Evolutionary conservation across 2,329 filamentous ascomycete genomes (phyloP).

Genomic region (Botrytis aclada): DNA sequence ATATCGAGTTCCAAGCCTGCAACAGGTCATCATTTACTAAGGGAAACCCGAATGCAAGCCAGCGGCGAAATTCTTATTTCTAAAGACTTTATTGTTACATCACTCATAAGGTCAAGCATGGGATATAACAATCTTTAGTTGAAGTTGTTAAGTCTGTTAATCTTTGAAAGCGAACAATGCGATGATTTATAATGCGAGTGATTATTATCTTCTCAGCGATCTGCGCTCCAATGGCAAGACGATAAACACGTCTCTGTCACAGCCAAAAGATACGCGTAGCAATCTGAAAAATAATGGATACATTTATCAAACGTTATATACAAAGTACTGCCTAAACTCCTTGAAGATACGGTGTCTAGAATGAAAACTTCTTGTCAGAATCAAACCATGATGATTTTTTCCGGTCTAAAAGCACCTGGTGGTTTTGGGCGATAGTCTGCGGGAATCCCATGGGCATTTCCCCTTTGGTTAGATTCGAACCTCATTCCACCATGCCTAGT

Average conservation of each 20-base stretch:
- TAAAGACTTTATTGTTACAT: neutral
- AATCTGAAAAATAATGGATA: neutral
- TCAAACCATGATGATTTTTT: neutral
- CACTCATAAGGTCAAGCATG: neutral
- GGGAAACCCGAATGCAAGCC: neutral
- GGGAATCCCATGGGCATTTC: neutral
- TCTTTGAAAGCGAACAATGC: neutral
- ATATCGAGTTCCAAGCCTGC: neutral
- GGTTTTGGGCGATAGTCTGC: neutral
- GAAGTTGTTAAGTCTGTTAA: neutral
- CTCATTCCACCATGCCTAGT: constrained; percentile 1
- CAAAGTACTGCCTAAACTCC: neutral
- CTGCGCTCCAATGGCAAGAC: neutral
- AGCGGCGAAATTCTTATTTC: neutral
- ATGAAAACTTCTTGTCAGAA: neutral
- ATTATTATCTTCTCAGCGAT: neutral
- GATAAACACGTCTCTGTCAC: neutral
- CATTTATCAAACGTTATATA: neutral
- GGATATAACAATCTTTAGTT: neutral
- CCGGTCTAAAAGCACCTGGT: neutral
- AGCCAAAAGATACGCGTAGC: neutral
- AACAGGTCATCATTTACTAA: neutral
- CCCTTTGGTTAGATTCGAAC: constrained; percentile 1
- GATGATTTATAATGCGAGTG: neutral
- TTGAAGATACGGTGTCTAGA: neutral